These are phyloP conservation scores for Rhizopus arrhizus DNA, from an alignment of 371 early-diverging fungal genomes.

Conservation along the genomic window DNA sequence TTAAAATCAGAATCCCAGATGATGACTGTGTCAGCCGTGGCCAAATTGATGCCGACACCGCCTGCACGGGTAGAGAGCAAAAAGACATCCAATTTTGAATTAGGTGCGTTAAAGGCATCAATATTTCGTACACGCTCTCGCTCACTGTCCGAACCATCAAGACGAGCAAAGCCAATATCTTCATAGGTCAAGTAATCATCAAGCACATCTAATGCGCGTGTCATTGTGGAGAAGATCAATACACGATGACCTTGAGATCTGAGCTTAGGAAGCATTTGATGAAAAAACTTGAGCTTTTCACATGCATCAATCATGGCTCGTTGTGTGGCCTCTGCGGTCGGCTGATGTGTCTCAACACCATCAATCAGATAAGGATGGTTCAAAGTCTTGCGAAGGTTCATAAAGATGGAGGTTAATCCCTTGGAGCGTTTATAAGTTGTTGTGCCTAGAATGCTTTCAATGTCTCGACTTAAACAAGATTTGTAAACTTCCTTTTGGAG, in stretches of 20 bases:
- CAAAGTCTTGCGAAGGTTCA: slow-evolving; percentile 73
- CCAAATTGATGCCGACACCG: slow-evolving; percentile 94
- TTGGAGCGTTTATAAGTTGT: slow-evolving; percentile 30
- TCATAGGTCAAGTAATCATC: slow-evolving; percentile 71
- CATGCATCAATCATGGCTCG: slow-evolving; percentile 63
- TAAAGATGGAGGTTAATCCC: slow-evolving; percentile 51
- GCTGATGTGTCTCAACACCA: slow-evolving; percentile 47
- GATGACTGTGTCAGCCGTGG: slow-evolving; percentile 92
- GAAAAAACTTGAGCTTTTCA: slow-evolving; percentile 72
- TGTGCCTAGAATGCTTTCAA: slow-evolving; percentile 37
- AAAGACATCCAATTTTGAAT: slow-evolving; percentile 78
- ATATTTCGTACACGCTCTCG: slow-evolving; percentile 74
- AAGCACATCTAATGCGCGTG: slow-evolving; percentile 60
- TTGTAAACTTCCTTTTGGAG: slow-evolving; percentile 84
- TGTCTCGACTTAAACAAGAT: slow-evolving; percentile 61
- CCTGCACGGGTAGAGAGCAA: slow-evolving; percentile 89
- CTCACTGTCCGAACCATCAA: slow-evolving; percentile 81
- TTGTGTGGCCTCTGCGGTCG: slow-evolving; percentile 42
- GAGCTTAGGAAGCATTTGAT: slow-evolving; percentile 68
- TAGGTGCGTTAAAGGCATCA: slow-evolving; percentile 79
- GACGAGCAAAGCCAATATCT: slow-evolving; percentile 61
- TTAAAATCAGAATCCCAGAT: slow-evolving; percentile 96
- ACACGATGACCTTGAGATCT: slow-evolving; percentile 63
- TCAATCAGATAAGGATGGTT: slow-evolving; percentile 79
- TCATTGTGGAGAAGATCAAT: slow-evolving; percentile 79